These are phyloP conservation scores for Stromatinia cepivora DNA, from an alignment of 2,329 filamentous ascomycete species.

Conservation along the genomic window DNA sequence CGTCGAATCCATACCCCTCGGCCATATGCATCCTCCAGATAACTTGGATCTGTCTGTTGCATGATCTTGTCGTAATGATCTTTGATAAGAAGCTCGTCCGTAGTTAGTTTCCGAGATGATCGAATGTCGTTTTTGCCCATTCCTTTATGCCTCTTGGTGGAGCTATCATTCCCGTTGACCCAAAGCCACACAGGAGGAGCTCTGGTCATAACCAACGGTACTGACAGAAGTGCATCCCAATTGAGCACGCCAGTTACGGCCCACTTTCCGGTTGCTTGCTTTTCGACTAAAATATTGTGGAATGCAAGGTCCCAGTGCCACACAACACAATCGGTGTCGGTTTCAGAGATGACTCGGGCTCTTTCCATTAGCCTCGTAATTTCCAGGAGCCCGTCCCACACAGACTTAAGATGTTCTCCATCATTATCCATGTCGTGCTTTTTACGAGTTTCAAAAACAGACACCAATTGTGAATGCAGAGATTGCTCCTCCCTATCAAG, in stretches of 20 bases:
- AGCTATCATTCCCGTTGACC: conserved; percentile 20
- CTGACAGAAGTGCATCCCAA: conserved; percentile 29
- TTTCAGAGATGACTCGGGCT: conserved; percentile 20
- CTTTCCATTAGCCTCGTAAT: conserved; percentile 26
- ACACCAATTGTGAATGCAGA: not conserved
- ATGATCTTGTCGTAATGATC: conserved; percentile 14
- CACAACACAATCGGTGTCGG: conserved; percentile 20
- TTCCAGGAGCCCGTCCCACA: conserved; percentile 12
- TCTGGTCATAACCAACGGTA: conserved; percentile 26
- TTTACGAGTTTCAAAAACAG: conserved; percentile 8
- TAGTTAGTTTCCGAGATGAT: conserved; percentile 23
- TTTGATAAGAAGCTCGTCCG: conserved; percentile 31
- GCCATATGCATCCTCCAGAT: conserved; percentile 10
- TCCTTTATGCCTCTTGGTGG: conserved; percentile 10
- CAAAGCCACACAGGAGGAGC: conserved; percentile 30
- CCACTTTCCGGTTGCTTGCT: not conserved
- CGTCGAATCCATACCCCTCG: conserved; percentile 13
- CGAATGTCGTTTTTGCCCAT: conserved; percentile 22
- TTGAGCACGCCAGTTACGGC: conserved; percentile 29
- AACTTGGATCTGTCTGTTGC: not conserved
- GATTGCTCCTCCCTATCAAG: conserved; percentile 12
- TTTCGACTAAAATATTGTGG: conserved; percentile 25
- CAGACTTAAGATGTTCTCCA: not conserved
- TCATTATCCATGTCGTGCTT: not conserved
- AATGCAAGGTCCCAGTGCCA: conserved; percentile 33